These are phyloP conservation scores for Gonium pectorale DNA, from an alignment of 139 green algal genomes.

Conservation along the genomic window DNA sequence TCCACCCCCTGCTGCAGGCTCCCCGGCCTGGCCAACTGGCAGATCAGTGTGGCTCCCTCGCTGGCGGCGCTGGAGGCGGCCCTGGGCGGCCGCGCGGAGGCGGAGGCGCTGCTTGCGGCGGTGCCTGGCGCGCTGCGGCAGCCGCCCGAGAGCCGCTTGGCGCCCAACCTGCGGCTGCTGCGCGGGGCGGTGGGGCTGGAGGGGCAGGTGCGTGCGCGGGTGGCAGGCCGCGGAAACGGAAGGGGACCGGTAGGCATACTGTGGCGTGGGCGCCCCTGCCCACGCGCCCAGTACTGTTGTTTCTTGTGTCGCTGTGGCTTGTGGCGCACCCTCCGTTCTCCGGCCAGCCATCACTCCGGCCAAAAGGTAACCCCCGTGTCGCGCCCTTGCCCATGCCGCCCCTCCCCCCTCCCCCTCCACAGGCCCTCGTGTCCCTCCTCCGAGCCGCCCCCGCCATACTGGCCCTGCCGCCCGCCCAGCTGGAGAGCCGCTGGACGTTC, in stretches of 20 bases:
- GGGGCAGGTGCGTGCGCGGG: neutral
- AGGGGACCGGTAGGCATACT: too few species aligned
- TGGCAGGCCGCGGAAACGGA: neutral
- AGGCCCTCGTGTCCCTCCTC: neutral
- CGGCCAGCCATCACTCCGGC: too few species aligned
- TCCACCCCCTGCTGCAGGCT: neutral
- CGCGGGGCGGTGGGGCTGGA: neutral
- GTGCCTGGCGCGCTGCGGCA: conserved; percentile 24
- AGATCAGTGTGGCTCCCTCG: conserved; percentile 18
- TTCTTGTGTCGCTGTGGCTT: too few species aligned
- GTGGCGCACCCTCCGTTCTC: too few species aligned
- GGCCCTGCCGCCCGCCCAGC: conserved; percentile 11
- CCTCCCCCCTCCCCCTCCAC: neutral
- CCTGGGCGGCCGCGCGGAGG: neutral
- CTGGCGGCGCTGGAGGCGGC: conserved; percentile 7
- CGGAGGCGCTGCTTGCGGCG: conserved; percentile 5
- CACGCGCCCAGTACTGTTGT: too few species aligned
- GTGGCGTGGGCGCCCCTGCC: too few species aligned
- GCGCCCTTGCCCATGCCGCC: neutral
- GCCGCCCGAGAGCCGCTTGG: conserved; percentile 27
- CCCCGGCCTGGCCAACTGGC: conserved; percentile 21
- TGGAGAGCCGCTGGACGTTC: conserved; percentile 40
- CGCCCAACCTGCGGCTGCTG: conserved; percentile 36
- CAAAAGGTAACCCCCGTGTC: too few species aligned
- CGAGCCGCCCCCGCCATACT: neutral